phyloP scores from a whole-genome alignment of 768 basidiomycete genomes.

The Rhizopogon vulgaris region DNA sequence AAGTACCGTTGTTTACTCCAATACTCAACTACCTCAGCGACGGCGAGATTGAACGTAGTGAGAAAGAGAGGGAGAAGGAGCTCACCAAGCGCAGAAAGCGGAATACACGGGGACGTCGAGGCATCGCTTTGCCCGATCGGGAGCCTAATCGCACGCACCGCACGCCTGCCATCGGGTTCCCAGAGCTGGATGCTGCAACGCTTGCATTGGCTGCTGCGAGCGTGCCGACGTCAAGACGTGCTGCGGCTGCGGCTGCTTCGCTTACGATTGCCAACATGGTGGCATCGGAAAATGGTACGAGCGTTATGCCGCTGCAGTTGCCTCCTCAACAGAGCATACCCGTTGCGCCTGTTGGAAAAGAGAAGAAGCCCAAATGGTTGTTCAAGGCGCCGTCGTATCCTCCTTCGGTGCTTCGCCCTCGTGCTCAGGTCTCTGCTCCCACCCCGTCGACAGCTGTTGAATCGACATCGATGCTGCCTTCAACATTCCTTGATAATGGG shows the following conservation, averaged over 20 bases:
- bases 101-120: slow-evolving; percentile 74
- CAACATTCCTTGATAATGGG: slow-evolving; percentile 57
- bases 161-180: slow-evolving; percentile 83
- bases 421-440: slow-evolving; percentile 54
- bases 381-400: slow-evolving; percentile 69
- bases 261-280: slow-evolving; percentile 89
- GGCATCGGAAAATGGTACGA: slow-evolving; percentile 81
- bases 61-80: slow-evolving; percentile 93
- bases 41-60: slow-evolving; percentile 81
- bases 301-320: slow-evolving; percentile 36
- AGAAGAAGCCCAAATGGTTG: slow-evolving; percentile 64
- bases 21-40: slow-evolving; percentile 85
- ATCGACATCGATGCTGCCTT: slow-evolving; percentile 39
- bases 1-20: slow-evolving; percentile 79
- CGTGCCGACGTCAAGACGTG: slow-evolving; percentile 69
- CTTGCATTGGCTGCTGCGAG: slow-evolving; percentile 61
- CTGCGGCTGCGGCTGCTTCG: slow-evolving; percentile 80
- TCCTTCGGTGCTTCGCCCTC: slow-evolving; percentile 46
- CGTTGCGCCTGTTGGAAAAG: slow-evolving; percentile 41
- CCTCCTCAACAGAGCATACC: slow-evolving; percentile 35
- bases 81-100: slow-evolving; percentile 79
- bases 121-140: slow-evolving; percentile 83
- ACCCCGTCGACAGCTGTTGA: slow-evolving; percentile 68
- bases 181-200: slow-evolving; percentile 66
- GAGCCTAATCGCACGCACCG: slow-evolving; percentile 90